phyloP scores from a whole-genome alignment of 345 rosid species.

The Moricandia moricandioides region DNA sequence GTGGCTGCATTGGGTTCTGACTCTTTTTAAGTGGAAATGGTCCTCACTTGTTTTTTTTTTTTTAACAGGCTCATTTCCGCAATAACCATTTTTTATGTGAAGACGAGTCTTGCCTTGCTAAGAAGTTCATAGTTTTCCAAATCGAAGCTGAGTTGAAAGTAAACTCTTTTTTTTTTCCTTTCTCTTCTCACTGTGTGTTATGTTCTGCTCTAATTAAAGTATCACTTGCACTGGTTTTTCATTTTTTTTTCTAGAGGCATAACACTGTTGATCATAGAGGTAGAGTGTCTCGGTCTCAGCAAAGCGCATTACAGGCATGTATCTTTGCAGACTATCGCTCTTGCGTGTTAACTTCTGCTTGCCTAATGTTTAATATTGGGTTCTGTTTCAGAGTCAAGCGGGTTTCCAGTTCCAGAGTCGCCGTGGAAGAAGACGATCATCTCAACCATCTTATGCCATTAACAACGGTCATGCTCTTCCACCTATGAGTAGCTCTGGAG shows the following conservation, averaged over 20 bases:
- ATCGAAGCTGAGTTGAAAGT: constrained; percentile 87
- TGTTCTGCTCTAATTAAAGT: constrained; percentile 7
- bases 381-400: constrained; percentile 58
- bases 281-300: constrained; percentile 77
- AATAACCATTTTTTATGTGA: constrained; percentile 83
- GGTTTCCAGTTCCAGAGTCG: constrained; percentile 67
- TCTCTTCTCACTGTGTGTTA: neutral
- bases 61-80: constrained; percentile 72
- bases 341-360: neutral
- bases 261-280: constrained; percentile 84
- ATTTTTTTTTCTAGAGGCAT: constrained; percentile 55
- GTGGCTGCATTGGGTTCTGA: constrained; percentile 2
- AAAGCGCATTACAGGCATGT: constrained; percentile 73
- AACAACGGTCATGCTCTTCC: constrained; percentile 47
- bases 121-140: constrained; percentile 81
- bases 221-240: constrained; percentile 16
- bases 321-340: neutral
- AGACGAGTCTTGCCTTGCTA: constrained; percentile 84
- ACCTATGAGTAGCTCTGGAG: constrained; percentile 57
- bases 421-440: constrained; percentile 58
- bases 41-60: constrained; percentile 16
- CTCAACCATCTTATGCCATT: constrained; percentile 15
- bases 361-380: neutral
- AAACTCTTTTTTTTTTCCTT: neutral
- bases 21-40: neutral